These are phyloP conservation scores for Berkeleyomyces basicola DNA, from an alignment of 2,329 filamentous ascomycete species.

Conservation along the genomic window DNA sequence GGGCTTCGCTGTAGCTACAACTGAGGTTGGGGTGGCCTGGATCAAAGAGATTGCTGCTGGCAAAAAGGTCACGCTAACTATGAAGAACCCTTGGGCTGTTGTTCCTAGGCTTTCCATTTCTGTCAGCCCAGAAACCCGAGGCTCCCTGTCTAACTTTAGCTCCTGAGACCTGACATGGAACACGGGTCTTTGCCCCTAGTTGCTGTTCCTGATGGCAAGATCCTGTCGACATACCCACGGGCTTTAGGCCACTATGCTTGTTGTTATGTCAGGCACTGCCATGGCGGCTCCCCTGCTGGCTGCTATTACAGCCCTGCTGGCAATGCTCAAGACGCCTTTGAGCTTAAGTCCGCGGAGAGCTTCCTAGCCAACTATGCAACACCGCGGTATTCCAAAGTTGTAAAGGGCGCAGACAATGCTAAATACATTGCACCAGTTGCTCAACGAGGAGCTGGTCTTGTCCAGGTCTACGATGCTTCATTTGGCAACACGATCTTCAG, in stretches of 20 bases:
- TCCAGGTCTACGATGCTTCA: constrained; percentile 42
- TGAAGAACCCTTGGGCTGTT: constrained; percentile 26
- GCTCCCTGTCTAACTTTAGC: constrained; percentile 35
- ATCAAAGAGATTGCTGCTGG: constrained; percentile 27
- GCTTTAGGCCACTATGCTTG: constrained; percentile 25
- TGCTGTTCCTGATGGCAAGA: constrained; percentile 38
- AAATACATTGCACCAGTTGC: constrained; percentile 34
- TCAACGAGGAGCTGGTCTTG: constrained; percentile 43
- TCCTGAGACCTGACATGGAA: constrained; percentile 47
- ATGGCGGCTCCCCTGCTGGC: constrained; percentile 43
- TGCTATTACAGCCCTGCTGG: constrained; percentile 37
- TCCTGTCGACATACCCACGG: constrained; percentile 37
- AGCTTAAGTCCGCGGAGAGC: constrained; percentile 33
- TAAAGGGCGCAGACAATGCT: constrained; percentile 21
- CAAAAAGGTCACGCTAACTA: constrained; percentile 27
- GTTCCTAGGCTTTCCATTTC: constrained; percentile 20
- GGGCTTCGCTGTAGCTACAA: constrained; percentile 27
- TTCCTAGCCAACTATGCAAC: constrained; percentile 33
- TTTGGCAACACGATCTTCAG: constrained; percentile 35
- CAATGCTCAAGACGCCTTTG: constrained; percentile 33
- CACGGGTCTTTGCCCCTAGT: constrained; percentile 39
- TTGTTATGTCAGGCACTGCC: constrained; percentile 38
- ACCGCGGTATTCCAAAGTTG: constrained; percentile 32
- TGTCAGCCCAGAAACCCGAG: constrained; percentile 29
- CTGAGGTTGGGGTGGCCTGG: constrained; percentile 28